Percentiles rank a stretch among this genome's conserved stretches.
phyloP scores from a whole-genome alignment of 371 early-diverging fungal species.

The Capniomyces stellatus region DNA sequence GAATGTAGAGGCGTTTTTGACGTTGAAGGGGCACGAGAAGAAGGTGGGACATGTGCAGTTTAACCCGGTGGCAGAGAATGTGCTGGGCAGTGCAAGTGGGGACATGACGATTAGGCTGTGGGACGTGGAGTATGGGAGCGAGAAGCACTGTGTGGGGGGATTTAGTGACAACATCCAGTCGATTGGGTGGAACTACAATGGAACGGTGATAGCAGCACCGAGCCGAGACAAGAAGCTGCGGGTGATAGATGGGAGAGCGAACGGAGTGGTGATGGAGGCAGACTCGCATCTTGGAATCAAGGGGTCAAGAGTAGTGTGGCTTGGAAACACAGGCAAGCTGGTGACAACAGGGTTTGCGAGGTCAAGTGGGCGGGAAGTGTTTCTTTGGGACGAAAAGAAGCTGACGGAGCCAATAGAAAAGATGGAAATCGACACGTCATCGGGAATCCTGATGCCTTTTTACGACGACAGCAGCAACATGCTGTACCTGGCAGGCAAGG shows the following conservation, averaged over 20 bases:
- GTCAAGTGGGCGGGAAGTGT: constrained; percentile 81
- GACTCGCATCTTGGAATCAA: constrained; percentile 87
- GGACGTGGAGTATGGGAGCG: constrained; percentile 87
- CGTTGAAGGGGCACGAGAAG: constrained; percentile 37
- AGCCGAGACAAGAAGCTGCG: constrained; percentile 92
- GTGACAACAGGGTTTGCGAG: constrained; percentile 88
- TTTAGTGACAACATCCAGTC: constrained; percentile 86
- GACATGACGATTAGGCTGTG: constrained; percentile 89
- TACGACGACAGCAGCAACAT: constrained; percentile 78
- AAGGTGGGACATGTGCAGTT: constrained; percentile 94
- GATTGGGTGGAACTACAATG: constrained; percentile 75
- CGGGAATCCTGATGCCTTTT: constrained; percentile 91
- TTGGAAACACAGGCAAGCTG: constrained; percentile 65
- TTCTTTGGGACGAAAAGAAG: constrained; percentile 65
- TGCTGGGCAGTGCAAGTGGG: constrained; percentile 74
- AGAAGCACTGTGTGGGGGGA: constrained; percentile 70
- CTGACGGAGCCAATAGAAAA: constrained; percentile 56
- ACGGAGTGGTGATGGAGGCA: constrained; percentile 47
- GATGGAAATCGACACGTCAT: constrained; percentile 72
- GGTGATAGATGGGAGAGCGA: constrained; percentile 78
- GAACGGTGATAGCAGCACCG: constrained; percentile 71
- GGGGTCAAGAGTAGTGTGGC: constrained; percentile 83
- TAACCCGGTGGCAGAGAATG: constrained; percentile 89
- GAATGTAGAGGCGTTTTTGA: constrained; percentile 33
- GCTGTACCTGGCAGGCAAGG: constrained; percentile 91